Conservation (phyloP, 345 rosid genomes). For the Nephelium lappaceum region DNA sequence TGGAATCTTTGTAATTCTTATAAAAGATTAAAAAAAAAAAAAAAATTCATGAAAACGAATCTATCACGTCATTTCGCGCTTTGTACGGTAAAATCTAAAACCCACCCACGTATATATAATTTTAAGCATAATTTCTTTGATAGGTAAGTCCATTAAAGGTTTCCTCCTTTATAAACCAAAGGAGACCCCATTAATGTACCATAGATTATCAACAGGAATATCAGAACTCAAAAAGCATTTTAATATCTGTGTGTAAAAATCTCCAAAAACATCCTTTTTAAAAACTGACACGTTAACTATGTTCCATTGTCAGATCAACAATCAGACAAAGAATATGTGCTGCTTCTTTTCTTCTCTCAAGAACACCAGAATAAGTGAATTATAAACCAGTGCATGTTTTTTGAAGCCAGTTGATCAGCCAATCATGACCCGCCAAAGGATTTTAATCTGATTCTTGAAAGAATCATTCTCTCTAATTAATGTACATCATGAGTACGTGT, state of each 20-base stretch:
- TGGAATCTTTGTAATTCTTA: too few relatives aligned
- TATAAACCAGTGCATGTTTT: not conserved
- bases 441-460: not conserved
- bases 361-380: not conserved
- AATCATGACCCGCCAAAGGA: not conserved
- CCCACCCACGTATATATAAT: too few relatives aligned
- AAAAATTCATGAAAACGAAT: too few relatives aligned
- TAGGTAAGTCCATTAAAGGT: too few relatives aligned
- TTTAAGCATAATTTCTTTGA: too few relatives aligned
- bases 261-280: slow-evolving; percentile 12
- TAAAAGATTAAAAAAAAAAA: too few relatives aligned
- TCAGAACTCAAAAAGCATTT: too few relatives aligned
- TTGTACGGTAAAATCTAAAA: too few relatives aligned
- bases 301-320: slow-evolving; percentile 24
- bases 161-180: too few relatives aligned
- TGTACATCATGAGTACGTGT: not conserved
- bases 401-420: not conserved
- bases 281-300: slow-evolving; percentile 5
- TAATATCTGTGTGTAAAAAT: not conserved
- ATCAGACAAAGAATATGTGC: slow-evolving; percentile 27
- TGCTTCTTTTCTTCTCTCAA: not conserved
- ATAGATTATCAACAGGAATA: too few relatives aligned
- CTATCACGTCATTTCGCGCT: too few relatives aligned
- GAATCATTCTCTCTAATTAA: slow-evolving; percentile 18
- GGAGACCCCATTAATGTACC: too few relatives aligned